These are phyloP conservation scores for Suhomyces prunicola DNA, from an alignment of 805 yeast species.

Conservation along the genomic window DNA sequence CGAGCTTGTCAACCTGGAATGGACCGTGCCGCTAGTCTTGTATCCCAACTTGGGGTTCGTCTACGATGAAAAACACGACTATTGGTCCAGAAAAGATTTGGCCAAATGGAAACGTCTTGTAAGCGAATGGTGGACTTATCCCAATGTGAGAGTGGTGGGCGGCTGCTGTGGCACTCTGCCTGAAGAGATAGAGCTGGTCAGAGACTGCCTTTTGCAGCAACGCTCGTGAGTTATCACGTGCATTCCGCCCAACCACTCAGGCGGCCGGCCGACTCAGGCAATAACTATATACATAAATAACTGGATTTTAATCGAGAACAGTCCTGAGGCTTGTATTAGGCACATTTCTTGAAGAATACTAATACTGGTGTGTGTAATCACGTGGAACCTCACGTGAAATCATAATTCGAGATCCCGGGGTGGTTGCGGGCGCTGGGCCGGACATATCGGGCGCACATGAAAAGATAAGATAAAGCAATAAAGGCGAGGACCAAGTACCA, in stretches of 20 bases:
- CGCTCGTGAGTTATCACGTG: no score
- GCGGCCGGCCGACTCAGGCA: no score
- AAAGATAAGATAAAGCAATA: neutral
- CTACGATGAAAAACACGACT: slow-evolving; percentile 48
- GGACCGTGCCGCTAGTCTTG: slow-evolving; percentile 43
- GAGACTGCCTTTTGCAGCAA: no score
- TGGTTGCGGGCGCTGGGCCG: neutral
- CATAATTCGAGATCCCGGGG: no score
- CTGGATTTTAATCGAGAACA: no score
- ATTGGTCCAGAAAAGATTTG: slow-evolving; percentile 16
- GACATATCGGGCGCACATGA: neutral
- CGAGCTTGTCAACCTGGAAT: slow-evolving; percentile 18
- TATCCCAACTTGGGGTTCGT: slow-evolving; percentile 79
- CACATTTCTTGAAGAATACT: no score
- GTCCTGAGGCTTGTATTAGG: no score
- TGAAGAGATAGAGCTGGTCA: slow-evolving; percentile 26
- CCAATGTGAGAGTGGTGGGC: slow-evolving; percentile 53
- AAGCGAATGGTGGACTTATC: slow-evolving; percentile 36
- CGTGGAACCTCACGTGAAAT: no score
- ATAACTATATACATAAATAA: no score
- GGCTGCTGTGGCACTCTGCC: slow-evolving; percentile 79
- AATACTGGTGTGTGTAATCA: no score
- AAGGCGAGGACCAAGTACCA: no score
- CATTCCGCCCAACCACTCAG: no score
- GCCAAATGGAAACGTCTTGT: slow-evolving; percentile 39